Evolutionary conservation across 805 yeast genomes (phyloP), one percentile per base, ranked within the genome.

Genomic region (Zygoascus ofunaensis): DNA sequence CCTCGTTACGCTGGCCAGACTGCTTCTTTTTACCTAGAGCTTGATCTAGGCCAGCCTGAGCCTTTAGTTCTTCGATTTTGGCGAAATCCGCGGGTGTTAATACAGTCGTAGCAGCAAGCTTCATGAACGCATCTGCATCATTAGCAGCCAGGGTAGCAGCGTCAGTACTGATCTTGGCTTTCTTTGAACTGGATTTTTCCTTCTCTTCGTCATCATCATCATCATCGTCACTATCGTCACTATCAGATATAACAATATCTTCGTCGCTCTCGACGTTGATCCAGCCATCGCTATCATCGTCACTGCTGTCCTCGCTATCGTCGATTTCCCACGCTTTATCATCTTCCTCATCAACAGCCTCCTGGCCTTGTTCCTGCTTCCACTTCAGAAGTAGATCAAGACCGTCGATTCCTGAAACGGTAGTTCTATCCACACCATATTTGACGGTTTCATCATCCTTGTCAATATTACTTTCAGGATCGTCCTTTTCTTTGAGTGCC

Each of bases 11-110:
- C 30, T 26, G 30, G 12, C 30, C 30, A 8, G 26, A 43, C 36
- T 60, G 61, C 15, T 37, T 37, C 21, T 45, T 45, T 36, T 51
- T 60, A 39, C 65, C 66, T 77, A 87, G 68, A 24, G 81, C 60
- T 62, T 83, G 83, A 43, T 84, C 84, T 40, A 89, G 73, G 53
- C 96, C 96, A 3, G 95, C 95, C 63, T 83, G 80, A 15, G 77
- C 71, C 58, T 79, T 77, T 55, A 92, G 74, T 64, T 92, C 96
- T 57, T 90, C 90, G 56, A 92, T 72, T 65, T 90, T 90, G 50
- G 95, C 95, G 61, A 89, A 92, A 69, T 92, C 99, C 0, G 97
- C 97, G 19, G 99, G 98, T 0, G 99, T 92, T 54, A 92, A 73
- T 49, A 92, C 82, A 54, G 83, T 78, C 40, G 78, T 74, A n/a